Evolutionary conservation across 495 filamentous ascomycete species (phyloP), one percentile per base, ranked within the genome.

Genomic region (Cairneyella variabilis): DNA sequence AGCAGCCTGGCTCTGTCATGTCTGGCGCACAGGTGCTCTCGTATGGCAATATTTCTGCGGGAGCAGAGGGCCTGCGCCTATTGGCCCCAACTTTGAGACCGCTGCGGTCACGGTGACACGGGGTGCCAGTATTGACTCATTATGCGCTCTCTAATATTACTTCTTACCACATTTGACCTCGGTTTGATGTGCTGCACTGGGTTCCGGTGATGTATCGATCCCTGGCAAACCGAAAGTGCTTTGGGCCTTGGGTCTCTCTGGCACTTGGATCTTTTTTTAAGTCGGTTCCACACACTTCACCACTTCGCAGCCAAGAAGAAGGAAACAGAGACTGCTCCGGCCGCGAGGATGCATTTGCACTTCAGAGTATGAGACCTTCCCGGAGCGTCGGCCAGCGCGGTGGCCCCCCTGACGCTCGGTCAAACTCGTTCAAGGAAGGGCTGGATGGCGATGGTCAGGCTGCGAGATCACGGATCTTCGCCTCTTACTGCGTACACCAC

Each of bases 41-140:
- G n/a, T n/a, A n/a, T n/a, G n/a, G n/a, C n/a, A n/a, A n/a, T n/a
- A n/a, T n/a, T n/a, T n/a, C n/a, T n/a, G n/a, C n/a, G n/a, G n/a
- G n/a, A n/a, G n/a, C n/a, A n/a, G n/a, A n/a, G n/a, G n/a, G n/a
- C n/a, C n/a, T n/a, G n/a, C n/a, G n/a, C n/a, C n/a, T n/a, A 48
- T 48, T 48, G 44, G 44, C 14, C n/a, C 8, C 44, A 23, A 25
- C 26, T 32, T 48, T 10, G 25, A 34, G 28, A 36, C 32, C 32
- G 28, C 28, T 49, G 20, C 41, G 22, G 41, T 45, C 41, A 45
- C 3, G 41, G 41, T 45, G 41, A 26, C 41, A 45, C 41, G 7
- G 14, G 46, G 46, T 49, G 46, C 21, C 23, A 49, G 37, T 49
- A 49, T 49, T 34, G 28, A 38, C 30, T 37, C 28, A 34, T 37